phyloP scores from a whole-genome alignment of 139 green algal species.

The Marvania coccoides region DNA sequence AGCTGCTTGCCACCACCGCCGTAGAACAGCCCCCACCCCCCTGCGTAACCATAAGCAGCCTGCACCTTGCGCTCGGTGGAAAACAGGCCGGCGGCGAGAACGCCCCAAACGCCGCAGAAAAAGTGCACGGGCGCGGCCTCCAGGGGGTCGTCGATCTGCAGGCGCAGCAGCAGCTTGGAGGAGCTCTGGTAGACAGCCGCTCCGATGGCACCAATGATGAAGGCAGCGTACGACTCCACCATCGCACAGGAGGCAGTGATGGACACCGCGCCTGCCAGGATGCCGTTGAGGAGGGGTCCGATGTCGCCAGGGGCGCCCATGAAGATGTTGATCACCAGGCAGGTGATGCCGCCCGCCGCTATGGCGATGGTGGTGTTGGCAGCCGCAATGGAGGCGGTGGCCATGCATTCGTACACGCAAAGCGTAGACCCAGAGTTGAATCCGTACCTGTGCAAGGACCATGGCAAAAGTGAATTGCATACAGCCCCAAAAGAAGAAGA shows the following conservation, averaged over 20 bases:
- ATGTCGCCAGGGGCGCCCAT: slow-evolving; percentile 25
- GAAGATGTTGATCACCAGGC: slow-evolving; percentile 37
- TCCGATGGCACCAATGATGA: slow-evolving; percentile 39
- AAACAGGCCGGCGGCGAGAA: slow-evolving; percentile 19
- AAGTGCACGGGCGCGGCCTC: slow-evolving; percentile 49
- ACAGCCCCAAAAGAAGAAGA: neutral
- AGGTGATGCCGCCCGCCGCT: slow-evolving; percentile 42
- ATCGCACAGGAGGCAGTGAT: slow-evolving; percentile 46
- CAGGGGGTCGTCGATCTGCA: slow-evolving; percentile 65
- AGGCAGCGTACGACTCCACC: slow-evolving; percentile 36
- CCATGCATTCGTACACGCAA: slow-evolving; percentile 22
- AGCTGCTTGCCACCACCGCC: slow-evolving; percentile 21
- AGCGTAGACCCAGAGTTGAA: slow-evolving; percentile 65
- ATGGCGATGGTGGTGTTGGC: slow-evolving; percentile 65
- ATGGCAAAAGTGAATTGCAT: neutral
- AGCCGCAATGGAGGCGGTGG: slow-evolving; percentile 32
- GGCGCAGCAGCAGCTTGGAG: slow-evolving; percentile 24
- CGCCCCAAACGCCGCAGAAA: slow-evolving; percentile 44
- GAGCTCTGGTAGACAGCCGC: slow-evolving; percentile 24
- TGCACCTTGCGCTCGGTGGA: neutral
- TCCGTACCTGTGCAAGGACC: slow-evolving; percentile 40
- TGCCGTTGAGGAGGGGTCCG: slow-evolving; percentile 37
- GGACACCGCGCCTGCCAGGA: slow-evolving; percentile 44
- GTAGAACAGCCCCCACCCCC: slow-evolving; percentile 18
- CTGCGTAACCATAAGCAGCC: neutral